Evolutionary conservation across 1,284 basidiomycete species (phyloP), one percentile per base, ranked within the genome.

Genomic region (Hymenochaete sp.): DNA sequence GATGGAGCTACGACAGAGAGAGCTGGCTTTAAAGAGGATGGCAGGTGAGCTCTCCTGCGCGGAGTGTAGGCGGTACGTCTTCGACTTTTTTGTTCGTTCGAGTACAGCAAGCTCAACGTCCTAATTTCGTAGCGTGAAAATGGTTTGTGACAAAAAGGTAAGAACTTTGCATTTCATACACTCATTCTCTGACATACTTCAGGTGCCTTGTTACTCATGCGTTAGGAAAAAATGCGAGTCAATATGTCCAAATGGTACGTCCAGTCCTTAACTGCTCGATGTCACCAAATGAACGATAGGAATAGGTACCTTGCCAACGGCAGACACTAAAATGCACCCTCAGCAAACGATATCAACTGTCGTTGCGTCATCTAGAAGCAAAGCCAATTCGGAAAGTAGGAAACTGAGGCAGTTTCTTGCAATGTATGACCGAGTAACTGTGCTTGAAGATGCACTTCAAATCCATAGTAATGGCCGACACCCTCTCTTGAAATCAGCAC

Each of bases 401-500:
- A n/a, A n/a, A n/a, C n/a, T n/a, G n/a, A n/a, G n/a, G n/a, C 50
- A 54, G 35, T 45, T 55, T 38, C 24, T 45, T 10, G 35, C 39
- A 1, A 50, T 54, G 46, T 50, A 50, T 35, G 48, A 52, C 16
- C 49, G 54, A 25, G 45, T 49, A 40, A 37, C 38, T 14, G 33
- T 22, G 13, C 43, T 49, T 1, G 47, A 49, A 31, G 42, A 49
- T 18, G 47, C 47, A 7, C 31, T 49, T 5, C 36, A 49, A 24
- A 40, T 49, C 33, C 19, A 44, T n/a, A 22, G 42, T 22, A 19
- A 14, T 21, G 44, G 47, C 10, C 46, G 47, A 24, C 57, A 59
- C 42, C 57, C 56, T 4, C 52, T 59, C 21, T 48, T 59, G 50
- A 8, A 5, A 10, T 44, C 54, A 31, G 56, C 56, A 18, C 40